Conservation (phyloP, 345 rosid genomes). For the Dovyalis caffra region DNA sequence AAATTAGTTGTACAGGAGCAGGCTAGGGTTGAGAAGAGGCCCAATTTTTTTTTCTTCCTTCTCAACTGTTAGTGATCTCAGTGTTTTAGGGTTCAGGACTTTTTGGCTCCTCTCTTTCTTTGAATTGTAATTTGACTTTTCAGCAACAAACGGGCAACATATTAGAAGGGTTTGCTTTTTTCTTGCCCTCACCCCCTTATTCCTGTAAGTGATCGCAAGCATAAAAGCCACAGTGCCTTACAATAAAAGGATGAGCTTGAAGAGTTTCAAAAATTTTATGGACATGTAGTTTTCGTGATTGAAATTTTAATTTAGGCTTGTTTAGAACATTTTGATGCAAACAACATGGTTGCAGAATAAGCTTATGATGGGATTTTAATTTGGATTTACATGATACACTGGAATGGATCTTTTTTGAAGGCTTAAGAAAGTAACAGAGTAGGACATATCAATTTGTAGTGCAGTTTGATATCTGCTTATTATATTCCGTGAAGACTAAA, state of each 20-base stretch:
- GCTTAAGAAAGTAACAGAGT: background rate
- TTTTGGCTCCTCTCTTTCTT: background rate
- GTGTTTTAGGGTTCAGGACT: background rate
- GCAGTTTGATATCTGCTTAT: background rate
- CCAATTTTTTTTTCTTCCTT: slow-evolving; percentile 30
- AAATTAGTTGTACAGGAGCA: slow-evolving; percentile 12
- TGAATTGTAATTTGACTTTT: background rate
- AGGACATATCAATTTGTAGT: background rate
- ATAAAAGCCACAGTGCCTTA: no score
- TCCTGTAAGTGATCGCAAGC: no score
- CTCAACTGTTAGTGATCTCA: slow-evolving; percentile 23
- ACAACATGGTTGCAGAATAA: background rate
- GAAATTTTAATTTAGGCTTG: background rate
- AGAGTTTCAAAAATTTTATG: background rate
- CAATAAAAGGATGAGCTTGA: background rate
- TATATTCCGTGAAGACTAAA: background rate
- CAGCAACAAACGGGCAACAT: background rate
- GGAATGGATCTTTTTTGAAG: background rate
- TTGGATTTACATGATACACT: background rate
- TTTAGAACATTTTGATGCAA: background rate
- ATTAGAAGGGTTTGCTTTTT: background rate
- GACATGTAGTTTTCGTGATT: background rate
- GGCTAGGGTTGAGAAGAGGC: slow-evolving; percentile 35
- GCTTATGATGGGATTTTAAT: background rate
- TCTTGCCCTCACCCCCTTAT: no score